Evolutionary conservation across 257 asterid species (phyloP).

Genomic region (Scutellaria galericulata): DNA sequence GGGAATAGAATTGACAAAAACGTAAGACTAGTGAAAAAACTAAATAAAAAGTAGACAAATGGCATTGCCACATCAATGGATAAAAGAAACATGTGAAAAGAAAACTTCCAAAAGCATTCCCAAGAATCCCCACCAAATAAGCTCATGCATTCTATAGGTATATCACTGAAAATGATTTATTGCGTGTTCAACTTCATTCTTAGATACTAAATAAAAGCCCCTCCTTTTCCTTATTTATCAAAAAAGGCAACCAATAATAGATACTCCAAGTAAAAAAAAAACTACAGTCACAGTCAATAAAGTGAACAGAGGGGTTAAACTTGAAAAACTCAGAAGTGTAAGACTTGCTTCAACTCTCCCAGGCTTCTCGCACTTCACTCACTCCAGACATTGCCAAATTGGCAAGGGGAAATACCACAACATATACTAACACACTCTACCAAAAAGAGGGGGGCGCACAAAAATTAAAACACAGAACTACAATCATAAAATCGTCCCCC

Average conservation of each 20-base stretch:
- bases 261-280: background rate
- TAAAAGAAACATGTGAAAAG: background rate
- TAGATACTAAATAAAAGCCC: constrained; percentile 7
- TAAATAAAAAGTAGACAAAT: background rate
- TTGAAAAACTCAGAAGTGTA: constrained; percentile 85
- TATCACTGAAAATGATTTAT: background rate
- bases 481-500: background rate
- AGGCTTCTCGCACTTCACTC: constrained; percentile 77
- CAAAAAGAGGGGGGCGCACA: background rate
- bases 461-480: background rate
- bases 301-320: constrained; percentile 36
- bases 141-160: background rate
- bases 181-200: constrained; percentile 12
- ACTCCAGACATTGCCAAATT: constrained; percentile 80
- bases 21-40: background rate
- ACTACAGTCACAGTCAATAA: too few species aligned
- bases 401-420: constrained; percentile 35
- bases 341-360: constrained; percentile 94
- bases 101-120: constrained; percentile 1
- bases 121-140: background rate
- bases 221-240: background rate
- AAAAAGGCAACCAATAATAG: constrained; percentile 15
- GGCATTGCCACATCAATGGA: background rate
- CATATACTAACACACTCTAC: background rate
- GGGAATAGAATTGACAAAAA: constrained; percentile 21